A percentile compares a stretch with the other conserved stretches of the same genome.
Conservation (phyloP, 768 basidiomycete genomes). For the Symmetrospora coprosmae region DNA sequence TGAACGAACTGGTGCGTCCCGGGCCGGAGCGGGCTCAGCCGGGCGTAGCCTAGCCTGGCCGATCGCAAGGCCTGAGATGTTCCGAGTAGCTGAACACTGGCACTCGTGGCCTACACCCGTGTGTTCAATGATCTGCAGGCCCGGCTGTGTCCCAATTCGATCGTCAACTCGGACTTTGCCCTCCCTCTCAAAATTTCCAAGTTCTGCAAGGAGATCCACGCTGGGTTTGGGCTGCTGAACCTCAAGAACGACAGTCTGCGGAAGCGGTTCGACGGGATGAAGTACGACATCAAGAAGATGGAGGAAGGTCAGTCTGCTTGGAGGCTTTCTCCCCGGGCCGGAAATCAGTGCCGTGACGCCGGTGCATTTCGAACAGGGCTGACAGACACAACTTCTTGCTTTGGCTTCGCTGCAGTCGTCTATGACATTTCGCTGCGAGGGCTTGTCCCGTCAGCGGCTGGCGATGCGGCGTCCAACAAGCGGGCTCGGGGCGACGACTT, state of each 20-base stretch:
- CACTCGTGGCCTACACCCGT: too few relatives aligned
- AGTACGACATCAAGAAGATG: constrained; percentile 40
- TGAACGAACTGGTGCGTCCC: constrained; percentile 37
- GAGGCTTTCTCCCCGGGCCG: too few relatives aligned
- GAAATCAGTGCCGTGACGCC: too few relatives aligned
- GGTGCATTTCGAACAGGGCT: too few relatives aligned
- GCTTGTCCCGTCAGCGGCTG: not conserved
- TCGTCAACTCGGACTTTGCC: constrained; percentile 39
- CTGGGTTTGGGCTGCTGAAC: constrained; percentile 38
- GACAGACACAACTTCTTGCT: too few relatives aligned
- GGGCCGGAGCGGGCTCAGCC: not conserved
- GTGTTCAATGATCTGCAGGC: constrained; percentile 22
- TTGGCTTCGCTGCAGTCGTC: too few relatives aligned
- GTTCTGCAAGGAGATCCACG: constrained; percentile 41
- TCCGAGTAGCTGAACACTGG: not conserved
- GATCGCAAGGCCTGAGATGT: not conserved
- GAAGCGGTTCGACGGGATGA: constrained; percentile 29
- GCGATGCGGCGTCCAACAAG: not conserved
- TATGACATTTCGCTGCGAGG: constrained; percentile 1
- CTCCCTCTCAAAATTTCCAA: constrained; percentile 38
- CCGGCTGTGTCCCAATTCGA: constrained; percentile 32
- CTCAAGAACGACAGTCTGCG: constrained; percentile 41
- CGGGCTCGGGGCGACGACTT: too few relatives aligned
- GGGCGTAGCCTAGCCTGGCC: not conserved
- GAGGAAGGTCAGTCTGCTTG: too few relatives aligned